Conservation (phyloP, 2,329 filamentous ascomycete species). For the Ascochyta pisi region DNA sequence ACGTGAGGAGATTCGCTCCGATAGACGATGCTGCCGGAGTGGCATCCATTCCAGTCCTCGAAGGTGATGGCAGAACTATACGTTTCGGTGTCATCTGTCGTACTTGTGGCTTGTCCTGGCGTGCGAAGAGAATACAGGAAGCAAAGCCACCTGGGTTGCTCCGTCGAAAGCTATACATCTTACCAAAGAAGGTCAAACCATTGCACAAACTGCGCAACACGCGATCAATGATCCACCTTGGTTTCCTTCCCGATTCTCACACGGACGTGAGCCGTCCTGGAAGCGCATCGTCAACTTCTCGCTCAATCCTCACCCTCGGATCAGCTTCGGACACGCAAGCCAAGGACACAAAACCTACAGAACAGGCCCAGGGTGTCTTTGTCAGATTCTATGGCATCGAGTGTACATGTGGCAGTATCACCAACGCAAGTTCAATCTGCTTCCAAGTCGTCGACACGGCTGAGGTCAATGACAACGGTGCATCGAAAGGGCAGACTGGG, state of each 20-base stretch:
- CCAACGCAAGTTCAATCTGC: slow-evolving; percentile 24
- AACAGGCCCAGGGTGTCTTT: slow-evolving; percentile 24
- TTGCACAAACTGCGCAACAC: slow-evolving; percentile 21
- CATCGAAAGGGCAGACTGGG: neutral
- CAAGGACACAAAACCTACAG: slow-evolving; percentile 1
- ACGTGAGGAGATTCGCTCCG: slow-evolving; percentile 31
- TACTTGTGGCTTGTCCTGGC: slow-evolving; percentile 34
- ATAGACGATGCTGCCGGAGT: slow-evolving; percentile 34
- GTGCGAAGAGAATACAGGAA: slow-evolving; percentile 18
- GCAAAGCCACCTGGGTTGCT: slow-evolving; percentile 1
- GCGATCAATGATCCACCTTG: slow-evolving; percentile 21
- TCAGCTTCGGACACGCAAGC: slow-evolving; percentile 19
- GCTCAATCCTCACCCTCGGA: slow-evolving; percentile 19
- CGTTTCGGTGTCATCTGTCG: slow-evolving; percentile 36
- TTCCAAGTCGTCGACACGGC: slow-evolving; percentile 30
- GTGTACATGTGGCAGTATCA: slow-evolving; percentile 29
- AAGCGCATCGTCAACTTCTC: neutral
- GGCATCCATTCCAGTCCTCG: slow-evolving; percentile 11
- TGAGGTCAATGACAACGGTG: neutral
- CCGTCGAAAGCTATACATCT: slow-evolving; percentile 10
- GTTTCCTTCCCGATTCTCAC: neutral
- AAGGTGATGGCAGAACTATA: slow-evolving; percentile 9
- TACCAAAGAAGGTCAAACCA: slow-evolving; percentile 24
- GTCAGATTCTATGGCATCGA: slow-evolving; percentile 30
- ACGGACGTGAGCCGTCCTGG: neutral